These are phyloP conservation scores for Penicillium sp. DNA, from an alignment of 2,329 filamentous ascomycete genomes.

Conservation along the genomic window DNA sequence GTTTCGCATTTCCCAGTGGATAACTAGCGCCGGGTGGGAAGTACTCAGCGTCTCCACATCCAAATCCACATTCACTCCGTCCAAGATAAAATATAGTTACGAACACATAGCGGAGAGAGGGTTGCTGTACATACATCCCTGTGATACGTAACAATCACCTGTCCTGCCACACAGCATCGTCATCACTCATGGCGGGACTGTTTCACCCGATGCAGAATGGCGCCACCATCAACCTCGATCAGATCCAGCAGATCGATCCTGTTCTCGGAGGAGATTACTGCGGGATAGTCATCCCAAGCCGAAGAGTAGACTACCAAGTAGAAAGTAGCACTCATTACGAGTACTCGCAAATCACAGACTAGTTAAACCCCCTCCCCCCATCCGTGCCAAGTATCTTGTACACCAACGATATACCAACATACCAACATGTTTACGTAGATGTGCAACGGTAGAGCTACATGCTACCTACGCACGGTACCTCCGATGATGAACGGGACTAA, in stretches of 20 bases:
- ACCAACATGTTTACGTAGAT: not conserved
- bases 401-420: not conserved
- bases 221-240: not conserved
- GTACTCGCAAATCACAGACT: not conserved
- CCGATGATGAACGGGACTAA: not conserved
- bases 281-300: not conserved
- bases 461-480: not conserved
- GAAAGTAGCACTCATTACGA: not conserved
- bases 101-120: not conserved
- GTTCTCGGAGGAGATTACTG: not conserved
- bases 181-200: slow-evolving; percentile 19
- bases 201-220: slow-evolving; percentile 31
- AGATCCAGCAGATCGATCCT: not conserved
- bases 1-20: slow-evolving; percentile 16
- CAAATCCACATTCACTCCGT: not conserved
- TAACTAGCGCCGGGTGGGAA: not conserved
- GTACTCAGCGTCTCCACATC: not conserved
- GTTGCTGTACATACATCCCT: not conserved
- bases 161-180: slow-evolving; percentile 1
- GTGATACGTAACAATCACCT: not conserved
- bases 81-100: not conserved
- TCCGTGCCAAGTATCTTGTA: not conserved
- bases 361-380: not conserved
- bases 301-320: not conserved
- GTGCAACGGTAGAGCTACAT: not conserved